phyloP scores from a whole-genome alignment of 2,329 filamentous ascomycete genomes.

The Ciborinia camelliae region DNA sequence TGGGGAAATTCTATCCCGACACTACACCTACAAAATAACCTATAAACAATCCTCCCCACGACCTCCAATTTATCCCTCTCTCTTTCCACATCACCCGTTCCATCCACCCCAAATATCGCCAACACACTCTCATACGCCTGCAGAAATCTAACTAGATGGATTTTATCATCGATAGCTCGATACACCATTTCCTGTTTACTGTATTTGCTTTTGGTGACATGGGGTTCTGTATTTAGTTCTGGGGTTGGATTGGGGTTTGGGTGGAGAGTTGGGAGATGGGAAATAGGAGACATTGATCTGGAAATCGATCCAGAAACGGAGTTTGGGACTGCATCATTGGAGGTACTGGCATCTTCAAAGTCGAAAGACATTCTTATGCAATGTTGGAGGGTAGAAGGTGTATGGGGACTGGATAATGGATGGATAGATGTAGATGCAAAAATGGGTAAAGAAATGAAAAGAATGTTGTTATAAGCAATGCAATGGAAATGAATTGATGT shows the following conservation, averaged over 20 bases:
- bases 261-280: neutral
- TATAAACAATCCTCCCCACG: neutral
- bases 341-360: too few species aligned
- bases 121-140: constrained; percentile 11
- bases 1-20: too few species aligned
- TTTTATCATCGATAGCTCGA: constrained; percentile 10
- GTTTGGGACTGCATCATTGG: neutral
- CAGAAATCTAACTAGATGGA: constrained; percentile 5
- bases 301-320: too few species aligned
- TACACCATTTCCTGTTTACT: constrained; percentile 10
- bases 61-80: neutral
- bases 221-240: fast-evolving
- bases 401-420: neutral
- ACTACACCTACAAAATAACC: constrained; percentile 3
- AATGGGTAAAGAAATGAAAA: too few species aligned
- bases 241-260: too few species aligned
- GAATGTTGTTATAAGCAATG: neutral
- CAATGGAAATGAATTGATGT: neutral
- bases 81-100: neutral
- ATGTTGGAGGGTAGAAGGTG: neutral
- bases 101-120: neutral
- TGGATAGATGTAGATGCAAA: neutral
- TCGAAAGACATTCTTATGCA: neutral
- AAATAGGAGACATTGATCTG: neutral
- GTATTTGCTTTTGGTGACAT: neutral